phyloP scores from a whole-genome alignment of 2,329 filamentous ascomycete species.

The Onygena corvina region DNA sequence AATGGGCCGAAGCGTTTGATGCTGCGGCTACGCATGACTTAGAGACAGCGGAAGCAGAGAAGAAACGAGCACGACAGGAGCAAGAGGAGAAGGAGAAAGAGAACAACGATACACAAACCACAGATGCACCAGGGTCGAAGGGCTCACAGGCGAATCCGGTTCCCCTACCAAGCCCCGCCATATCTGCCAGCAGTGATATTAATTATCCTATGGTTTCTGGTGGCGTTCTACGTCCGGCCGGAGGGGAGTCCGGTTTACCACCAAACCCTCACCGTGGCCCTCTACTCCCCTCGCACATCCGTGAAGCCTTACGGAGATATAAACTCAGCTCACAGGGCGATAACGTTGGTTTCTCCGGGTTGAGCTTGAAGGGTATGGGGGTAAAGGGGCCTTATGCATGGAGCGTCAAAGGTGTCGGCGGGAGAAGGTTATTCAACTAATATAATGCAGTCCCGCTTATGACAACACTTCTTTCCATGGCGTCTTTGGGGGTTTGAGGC shows the following conservation, averaged over 20 bases:
- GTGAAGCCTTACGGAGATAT: conserved; percentile 38
- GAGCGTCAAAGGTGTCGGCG: conserved; percentile 31
- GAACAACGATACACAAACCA: background rate
- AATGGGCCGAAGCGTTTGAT: conserved; percentile 40
- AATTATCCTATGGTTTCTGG: background rate
- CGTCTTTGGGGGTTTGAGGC: background rate
- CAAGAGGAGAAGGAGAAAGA: background rate
- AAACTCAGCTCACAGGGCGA: conserved; percentile 40
- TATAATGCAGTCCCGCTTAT: background rate
- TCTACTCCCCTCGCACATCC: conserved; percentile 38
- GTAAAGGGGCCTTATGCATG: conserved; percentile 35
- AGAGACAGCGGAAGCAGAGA: conserved; percentile 46
- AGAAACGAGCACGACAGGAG: conserved; percentile 30
- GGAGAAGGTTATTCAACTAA: conserved; percentile 35
- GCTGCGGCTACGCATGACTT: conserved; percentile 43
- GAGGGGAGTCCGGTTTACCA: conserved; percentile 24
- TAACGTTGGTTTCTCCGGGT: conserved; percentile 37
- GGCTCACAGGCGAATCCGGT: too few relatives aligned
- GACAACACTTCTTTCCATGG: conserved; percentile 3
- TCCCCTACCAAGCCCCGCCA: background rate
- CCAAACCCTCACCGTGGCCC: conserved; percentile 38
- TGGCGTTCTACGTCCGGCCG: background rate
- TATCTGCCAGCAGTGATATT: background rate
- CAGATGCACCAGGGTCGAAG: too few relatives aligned
- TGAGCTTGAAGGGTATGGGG: conserved; percentile 37